phyloP scores from a whole-genome alignment of 1,284 basidiomycete species.

The Melampsora americana region DNA sequence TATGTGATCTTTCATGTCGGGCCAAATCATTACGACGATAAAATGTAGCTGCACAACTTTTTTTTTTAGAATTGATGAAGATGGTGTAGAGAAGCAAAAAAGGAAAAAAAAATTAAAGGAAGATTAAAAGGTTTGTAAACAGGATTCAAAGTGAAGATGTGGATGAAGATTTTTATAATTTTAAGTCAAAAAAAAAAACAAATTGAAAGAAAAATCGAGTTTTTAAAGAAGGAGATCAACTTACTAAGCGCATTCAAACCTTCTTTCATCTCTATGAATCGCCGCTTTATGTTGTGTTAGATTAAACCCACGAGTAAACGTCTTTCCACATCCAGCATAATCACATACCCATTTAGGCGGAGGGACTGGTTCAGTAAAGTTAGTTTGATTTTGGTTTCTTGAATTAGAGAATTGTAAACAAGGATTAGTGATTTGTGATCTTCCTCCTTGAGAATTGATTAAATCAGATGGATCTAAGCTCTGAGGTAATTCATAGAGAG shows the following conservation, averaged over 20 bases:
- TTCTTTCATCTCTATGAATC: conserved; percentile 43
- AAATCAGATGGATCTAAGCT: background rate
- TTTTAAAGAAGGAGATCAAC: background rate
- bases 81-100: background rate
- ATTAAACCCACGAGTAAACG: conserved; percentile 41
- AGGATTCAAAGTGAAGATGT: background rate
- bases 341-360: conserved; percentile 1
- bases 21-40: conserved; percentile 40
- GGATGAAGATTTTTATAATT: too few relatives aligned
- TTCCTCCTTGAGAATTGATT: background rate
- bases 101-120: background rate
- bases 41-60: conserved; percentile 37
- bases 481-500: background rate
- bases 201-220: background rate
- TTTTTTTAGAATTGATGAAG: background rate
- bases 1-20: conserved; percentile 35
- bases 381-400: background rate
- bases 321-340: conserved; percentile 31
- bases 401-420: background rate
- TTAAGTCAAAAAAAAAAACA: background rate
- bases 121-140: background rate
- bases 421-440: background rate
- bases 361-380: background rate
- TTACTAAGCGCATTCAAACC: conserved; percentile 30
- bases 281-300: conserved; percentile 38